Base-by-base conservation (phyloP, 305 asterid genomes). In the Fraxinus paxiana region DNA sequence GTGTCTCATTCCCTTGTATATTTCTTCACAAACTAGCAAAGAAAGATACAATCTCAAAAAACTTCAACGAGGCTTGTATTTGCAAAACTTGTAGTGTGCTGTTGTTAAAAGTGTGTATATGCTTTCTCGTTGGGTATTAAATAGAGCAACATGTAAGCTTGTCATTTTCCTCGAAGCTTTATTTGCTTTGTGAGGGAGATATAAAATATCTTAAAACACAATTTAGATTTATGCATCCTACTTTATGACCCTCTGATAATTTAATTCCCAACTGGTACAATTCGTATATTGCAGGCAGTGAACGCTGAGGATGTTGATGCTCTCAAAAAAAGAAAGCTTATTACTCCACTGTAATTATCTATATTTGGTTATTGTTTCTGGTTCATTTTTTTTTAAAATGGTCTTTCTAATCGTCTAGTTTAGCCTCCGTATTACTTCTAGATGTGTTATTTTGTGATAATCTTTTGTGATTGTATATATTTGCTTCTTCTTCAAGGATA, bases 251-350 rank as follows among this genome's bases (percentile, higher is more conserved):
- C 35, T 84, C 30, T 77, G 38, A 2, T 43, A 43, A 35, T 70
- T 67, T 73, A 34, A 26, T 63, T 24, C 34, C n/a, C 65, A 63
- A 46, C 75, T 59, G 74, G 72, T 30, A 73, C 30, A 73, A 17
- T 46, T 38, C 59, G 71, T 71, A 72, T 41, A 81, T 84, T 82
- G 81, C 97, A 95, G 97, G 93, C 86, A 59, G 88, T 91, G 30
- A 79, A 86, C 31, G 84, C 89, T 76, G 90, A 88, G 86, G 98
- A 92, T 83, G 78, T 91, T 84, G 97, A 92, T 83, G 90, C 89
- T 89, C 93, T 95, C 79, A 94, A 92, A 86, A 85, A 89, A 81
- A 89, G 99, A 84, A 94, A 88, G 87, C 95, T 95, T 70, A 91
- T 91, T 73, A 81, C 73, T 76, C 89, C 87, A 77, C 94, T 90